phyloP scores from a whole-genome alignment of 2,329 filamentous ascomycete species.

The Neonectria hederae region DNA sequence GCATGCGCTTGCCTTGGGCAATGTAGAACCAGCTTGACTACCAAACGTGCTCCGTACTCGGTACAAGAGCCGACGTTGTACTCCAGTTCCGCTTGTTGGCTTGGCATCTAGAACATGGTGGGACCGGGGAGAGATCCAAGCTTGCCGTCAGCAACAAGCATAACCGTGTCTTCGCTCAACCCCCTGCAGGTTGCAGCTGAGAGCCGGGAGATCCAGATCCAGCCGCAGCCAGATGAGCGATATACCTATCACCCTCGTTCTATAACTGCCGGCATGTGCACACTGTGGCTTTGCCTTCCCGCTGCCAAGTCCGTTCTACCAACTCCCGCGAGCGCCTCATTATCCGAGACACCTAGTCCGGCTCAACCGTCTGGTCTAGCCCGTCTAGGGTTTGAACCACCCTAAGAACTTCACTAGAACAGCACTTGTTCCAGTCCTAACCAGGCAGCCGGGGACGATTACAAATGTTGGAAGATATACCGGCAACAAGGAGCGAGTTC shows the following conservation, averaged over 20 bases:
- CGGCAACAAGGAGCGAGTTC: not conserved
- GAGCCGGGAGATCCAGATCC: slow-evolving; percentile 22
- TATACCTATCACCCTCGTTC: slow-evolving; percentile 1
- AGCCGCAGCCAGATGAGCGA: slow-evolving; percentile 16
- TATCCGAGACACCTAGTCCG: not conserved
- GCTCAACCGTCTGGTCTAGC: not conserved
- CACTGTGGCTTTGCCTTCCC: not conserved
- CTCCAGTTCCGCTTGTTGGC: not conserved
- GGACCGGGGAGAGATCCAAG: slow-evolving; percentile 15
- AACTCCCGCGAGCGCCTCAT: not conserved
- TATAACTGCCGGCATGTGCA: not conserved
- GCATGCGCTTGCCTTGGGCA: not conserved
- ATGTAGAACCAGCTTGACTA: not conserved
- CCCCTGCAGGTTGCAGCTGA: slow-evolving; percentile 7
- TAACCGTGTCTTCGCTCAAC: not conserved
- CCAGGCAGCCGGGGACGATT: not conserved
- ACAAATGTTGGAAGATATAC: not conserved
- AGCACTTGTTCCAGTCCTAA: not conserved
- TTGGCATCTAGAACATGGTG: not conserved
- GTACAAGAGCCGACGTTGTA: slow-evolving; percentile 15
- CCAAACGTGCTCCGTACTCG: not conserved
- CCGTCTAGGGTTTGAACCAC: not conserved
- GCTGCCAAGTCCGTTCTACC: not conserved
- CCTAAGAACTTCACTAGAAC: not conserved
- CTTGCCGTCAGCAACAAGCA: slow-evolving; percentile 5